Evolutionary conservation across 257 asterid genomes (phyloP).

Genomic region (Paraleonurus japonicus): DNA sequence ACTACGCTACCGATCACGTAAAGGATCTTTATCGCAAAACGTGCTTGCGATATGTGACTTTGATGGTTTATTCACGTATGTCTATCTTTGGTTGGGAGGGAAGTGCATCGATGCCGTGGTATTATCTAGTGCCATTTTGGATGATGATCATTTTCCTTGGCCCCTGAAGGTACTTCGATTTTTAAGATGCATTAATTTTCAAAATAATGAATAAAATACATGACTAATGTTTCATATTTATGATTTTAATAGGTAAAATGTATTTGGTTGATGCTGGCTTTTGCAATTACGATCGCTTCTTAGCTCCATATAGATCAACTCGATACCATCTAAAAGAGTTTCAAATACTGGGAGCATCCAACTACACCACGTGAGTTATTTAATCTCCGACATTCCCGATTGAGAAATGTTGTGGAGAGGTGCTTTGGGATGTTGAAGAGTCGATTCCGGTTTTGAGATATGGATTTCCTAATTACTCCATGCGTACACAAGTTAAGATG

Average conservation of each 20-base stretch:
- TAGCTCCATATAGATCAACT: background rate
- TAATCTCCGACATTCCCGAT: background rate
- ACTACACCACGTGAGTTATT: no score
- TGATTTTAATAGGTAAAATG: no score
- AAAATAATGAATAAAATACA: no score
- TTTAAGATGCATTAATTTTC: no score
- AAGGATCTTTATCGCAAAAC: background rate
- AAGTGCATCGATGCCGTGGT: background rate
- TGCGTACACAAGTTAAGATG: no score
- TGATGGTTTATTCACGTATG: background rate
- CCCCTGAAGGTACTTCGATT: no score
- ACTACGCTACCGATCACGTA: no score
- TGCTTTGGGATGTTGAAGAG: background rate
- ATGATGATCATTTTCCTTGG: background rate
- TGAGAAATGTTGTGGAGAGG: background rate
- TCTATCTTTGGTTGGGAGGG: background rate
- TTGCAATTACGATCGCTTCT: no score
- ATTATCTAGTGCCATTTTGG: background rate
- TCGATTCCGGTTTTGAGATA: background rate
- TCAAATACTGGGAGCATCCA: no score
- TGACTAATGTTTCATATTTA: no score
- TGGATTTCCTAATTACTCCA: no score
- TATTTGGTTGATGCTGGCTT: no score
- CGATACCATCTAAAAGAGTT: background rate
- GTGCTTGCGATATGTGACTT: background rate